A percentile compares a stretch with the other conserved stretches of the same genome.
Conservation (phyloP, 2,329 filamentous ascomycete genomes). For the Diaporthe citrichinensis region DNA sequence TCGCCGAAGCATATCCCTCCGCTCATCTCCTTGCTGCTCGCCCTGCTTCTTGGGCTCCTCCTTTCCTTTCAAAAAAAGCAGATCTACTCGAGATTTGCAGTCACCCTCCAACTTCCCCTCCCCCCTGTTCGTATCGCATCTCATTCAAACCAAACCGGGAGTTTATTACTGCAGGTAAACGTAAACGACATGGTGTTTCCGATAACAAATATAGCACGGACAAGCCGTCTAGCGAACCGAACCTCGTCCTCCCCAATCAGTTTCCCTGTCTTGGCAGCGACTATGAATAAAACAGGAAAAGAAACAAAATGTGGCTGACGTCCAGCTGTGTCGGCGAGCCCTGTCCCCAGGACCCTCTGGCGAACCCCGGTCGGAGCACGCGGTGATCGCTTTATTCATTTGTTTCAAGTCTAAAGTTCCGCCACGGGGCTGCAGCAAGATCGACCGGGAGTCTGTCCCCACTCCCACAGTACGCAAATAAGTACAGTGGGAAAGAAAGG, state of each 20-base stretch:
- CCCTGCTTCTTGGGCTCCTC: slow-evolving; percentile 5
- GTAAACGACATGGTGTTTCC: slow-evolving; percentile 18
- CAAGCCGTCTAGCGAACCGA: slow-evolving; percentile 13
- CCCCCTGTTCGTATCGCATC: background rate
- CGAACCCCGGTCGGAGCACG: slow-evolving; percentile 5
- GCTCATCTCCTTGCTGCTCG: slow-evolving; percentile 24
- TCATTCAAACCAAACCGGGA: background rate
- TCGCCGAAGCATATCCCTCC: slow-evolving; percentile 7
- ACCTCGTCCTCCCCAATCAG: slow-evolving; percentile 2
- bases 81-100: slow-evolving; percentile 19
- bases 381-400: slow-evolving; percentile 37
- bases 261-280: slow-evolving; percentile 6
- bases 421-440: slow-evolving; percentile 30
- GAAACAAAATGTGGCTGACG: slow-evolving; percentile 21
- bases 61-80: background rate
- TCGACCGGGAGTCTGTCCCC: slow-evolving; percentile 23
- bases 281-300: slow-evolving; percentile 16
- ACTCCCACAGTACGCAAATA: slow-evolving; percentile 27
- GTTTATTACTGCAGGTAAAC: slow-evolving; percentile 14
- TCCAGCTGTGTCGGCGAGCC: slow-evolving; percentile 28
- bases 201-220: slow-evolving; percentile 20
- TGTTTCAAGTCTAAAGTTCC: slow-evolving; percentile 40
- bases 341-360: background rate
- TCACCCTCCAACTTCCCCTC: slow-evolving; percentile 1
- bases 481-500: background rate